Evolutionary conservation across 495 filamentous ascomycete species (phyloP), one percentile per base, ranked within the genome.

Genomic region (Podospora comata): DNA sequence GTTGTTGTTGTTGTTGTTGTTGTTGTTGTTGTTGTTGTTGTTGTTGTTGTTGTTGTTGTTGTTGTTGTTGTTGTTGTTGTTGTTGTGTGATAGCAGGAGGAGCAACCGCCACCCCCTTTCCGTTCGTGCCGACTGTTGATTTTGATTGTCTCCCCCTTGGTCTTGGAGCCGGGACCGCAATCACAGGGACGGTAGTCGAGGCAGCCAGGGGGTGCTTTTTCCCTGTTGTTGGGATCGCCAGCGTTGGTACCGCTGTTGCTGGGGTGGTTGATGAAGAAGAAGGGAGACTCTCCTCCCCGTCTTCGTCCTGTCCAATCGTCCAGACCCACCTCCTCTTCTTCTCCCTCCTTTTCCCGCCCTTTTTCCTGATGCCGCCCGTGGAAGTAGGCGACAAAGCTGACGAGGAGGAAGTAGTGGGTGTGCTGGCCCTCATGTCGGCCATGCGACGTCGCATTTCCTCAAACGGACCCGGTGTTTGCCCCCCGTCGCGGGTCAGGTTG

Each of bases 361-460:
- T 68, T 66, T 84, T 83, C 30, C 80, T 78, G 64, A 82, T 77
- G 59, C 83, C 80, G 13, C 77, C 76, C 16, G 75, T 67, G 48
- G 70, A 48, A 2, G 81, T 71, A 0, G 81, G 77, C 13, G 71
- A 74, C 11, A 78, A 66, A 5, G 79, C 48, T 2, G 65, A 26
- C 0, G 75, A 75, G 3, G 78, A 77, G 34, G 81, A 78, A 11
- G 39, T 48, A 11, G 39, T 48, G 9, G 39, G 39, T 5, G 39
- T 48, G 39, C 39, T 61, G 62, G 77, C 75, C 32, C 73, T 68
- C 67, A 85, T 69, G 65, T 78, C 65, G 54, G 81, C 83, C 78
- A 86, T 82, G 55, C 83, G 78, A 0, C 85, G 75, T 20, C 84
- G 77, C 83, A 85, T 85, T 67, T 87, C 84, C 70, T 87, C 85